phyloP scores from a whole-genome alignment of 805 yeast genomes.

The Metschnikowia matae region DNA sequence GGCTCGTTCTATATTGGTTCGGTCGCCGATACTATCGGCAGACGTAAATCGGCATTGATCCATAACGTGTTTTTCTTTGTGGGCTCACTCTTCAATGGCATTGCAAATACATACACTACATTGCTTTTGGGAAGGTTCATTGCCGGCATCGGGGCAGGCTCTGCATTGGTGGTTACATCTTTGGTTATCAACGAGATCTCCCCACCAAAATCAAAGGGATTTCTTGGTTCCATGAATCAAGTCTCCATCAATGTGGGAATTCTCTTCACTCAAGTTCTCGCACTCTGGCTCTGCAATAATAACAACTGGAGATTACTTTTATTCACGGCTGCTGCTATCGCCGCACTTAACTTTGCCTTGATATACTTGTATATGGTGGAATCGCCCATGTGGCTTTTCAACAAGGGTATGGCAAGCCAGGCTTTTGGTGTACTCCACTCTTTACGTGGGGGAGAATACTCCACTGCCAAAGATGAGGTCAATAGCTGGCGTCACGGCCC shows the following conservation, averaged over 20 bases:
- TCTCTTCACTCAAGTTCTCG: slow-evolving; percentile 69
- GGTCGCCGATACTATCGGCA: slow-evolving; percentile 62
- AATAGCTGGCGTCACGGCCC: slow-evolving; percentile 28
- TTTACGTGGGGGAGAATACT: slow-evolving; percentile 39
- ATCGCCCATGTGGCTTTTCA: slow-evolving; percentile 78
- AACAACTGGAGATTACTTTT: slow-evolving; percentile 71
- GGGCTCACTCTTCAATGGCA: slow-evolving; percentile 62
- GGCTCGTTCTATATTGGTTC: slow-evolving; percentile 69
- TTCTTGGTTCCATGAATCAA: slow-evolving; percentile 87
- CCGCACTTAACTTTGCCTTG: slow-evolving; percentile 44
- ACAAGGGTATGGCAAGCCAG: slow-evolving; percentile 41
- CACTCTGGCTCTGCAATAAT: slow-evolving; percentile 62
- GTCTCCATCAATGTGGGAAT: slow-evolving; percentile 84
- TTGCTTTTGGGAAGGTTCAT: slow-evolving; percentile 68
- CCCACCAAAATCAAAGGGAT: slow-evolving; percentile 65
- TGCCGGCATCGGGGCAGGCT: slow-evolving; percentile 85
- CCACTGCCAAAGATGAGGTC: slow-evolving; percentile 33
- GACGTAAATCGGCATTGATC: slow-evolving; percentile 49
- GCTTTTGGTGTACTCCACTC: slow-evolving; percentile 37
- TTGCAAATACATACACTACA: slow-evolving; percentile 37
- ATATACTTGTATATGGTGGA: slow-evolving; percentile 50
- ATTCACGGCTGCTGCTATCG: slow-evolving; percentile 55
- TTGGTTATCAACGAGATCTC: slow-evolving; percentile 75
- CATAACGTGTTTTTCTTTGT: slow-evolving; percentile 50
- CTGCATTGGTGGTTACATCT: slow-evolving; percentile 81